phyloP scores from a whole-genome alignment of 2,329 filamentous ascomycete genomes.

The Pochonia chlamydosporia region DNA sequence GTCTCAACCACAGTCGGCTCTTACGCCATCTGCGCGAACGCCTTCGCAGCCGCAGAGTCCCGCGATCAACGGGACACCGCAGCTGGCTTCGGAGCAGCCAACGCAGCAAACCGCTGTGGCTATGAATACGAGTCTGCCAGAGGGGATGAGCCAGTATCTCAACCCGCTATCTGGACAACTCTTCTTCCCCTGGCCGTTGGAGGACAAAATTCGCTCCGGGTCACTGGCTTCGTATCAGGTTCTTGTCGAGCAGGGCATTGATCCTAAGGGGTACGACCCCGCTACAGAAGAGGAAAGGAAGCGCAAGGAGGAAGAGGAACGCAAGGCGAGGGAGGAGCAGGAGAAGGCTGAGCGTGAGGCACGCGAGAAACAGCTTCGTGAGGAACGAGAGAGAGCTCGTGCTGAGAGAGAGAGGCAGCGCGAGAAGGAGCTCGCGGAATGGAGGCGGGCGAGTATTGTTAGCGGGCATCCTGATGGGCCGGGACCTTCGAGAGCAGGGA shows the following conservation, averaged over 20 bases:
- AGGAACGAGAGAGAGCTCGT: conserved; percentile 32
- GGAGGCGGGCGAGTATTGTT: conserved; percentile 32
- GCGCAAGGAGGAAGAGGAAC: conserved; percentile 44
- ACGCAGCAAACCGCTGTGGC: conserved; percentile 27
- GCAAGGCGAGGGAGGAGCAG: conserved; percentile 38
- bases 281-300: conserved; percentile 46
- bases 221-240: conserved; percentile 60
- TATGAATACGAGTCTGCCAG: conserved; percentile 39
- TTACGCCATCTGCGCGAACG: conserved; percentile 26
- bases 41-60: conserved; percentile 29
- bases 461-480: conserved; percentile 18
- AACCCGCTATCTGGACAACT: conserved; percentile 50
- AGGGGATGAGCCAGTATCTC: conserved; percentile 41
- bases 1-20: conserved; percentile 20
- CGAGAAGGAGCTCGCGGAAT: conserved; percentile 36
- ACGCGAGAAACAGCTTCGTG: conserved; percentile 32
- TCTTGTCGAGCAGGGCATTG: conserved; percentile 55
- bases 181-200: conserved; percentile 75
- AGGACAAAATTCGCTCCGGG: conserved; percentile 63
- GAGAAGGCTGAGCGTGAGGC: conserved; percentile 41
- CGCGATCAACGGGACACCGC: conserved; percentile 25
- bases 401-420: conserved; percentile 38
- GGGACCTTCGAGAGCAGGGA: conserved; percentile 17
- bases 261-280: conserved; percentile 56
- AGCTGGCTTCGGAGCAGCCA: conserved; percentile 21